Percentiles rank a stretch among this genome's conserved stretches.
Conservation (phyloP, 2,329 filamentous ascomycete species). For the Penicillium thymicola region DNA sequence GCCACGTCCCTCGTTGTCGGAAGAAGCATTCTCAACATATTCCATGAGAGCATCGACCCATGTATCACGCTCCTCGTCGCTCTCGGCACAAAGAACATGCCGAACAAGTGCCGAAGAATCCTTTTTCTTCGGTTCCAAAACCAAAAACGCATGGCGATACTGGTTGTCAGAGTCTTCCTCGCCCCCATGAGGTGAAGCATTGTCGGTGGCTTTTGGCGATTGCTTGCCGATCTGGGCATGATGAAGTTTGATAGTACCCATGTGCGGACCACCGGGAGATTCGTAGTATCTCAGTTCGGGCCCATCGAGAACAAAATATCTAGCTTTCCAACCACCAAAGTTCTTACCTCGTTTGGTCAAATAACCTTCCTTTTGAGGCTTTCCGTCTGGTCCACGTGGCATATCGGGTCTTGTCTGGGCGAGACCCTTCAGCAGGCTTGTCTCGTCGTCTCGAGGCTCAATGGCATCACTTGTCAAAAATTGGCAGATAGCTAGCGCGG, state of each 20-base stretch:
- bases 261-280: slow-evolving; percentile 79
- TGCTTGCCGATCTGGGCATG: slow-evolving; percentile 94
- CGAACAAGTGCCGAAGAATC: slow-evolving; percentile 84
- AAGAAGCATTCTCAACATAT: slow-evolving; percentile 65
- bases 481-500: slow-evolving; percentile 77
- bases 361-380: slow-evolving; percentile 79
- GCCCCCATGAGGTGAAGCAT: slow-evolving; percentile 58
- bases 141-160: slow-evolving; percentile 92
- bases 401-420: slow-evolving; percentile 32
- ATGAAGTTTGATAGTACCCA: slow-evolving; percentile 89
- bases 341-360: slow-evolving; percentile 97
- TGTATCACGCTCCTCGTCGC: slow-evolving; percentile 82
- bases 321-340: slow-evolving; percentile 96
- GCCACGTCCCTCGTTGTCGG: slow-evolving; percentile 31
- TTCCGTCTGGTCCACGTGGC: slow-evolving; percentile 57
- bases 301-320: slow-evolving; percentile 67
- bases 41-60: slow-evolving; percentile 90
- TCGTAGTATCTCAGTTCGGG: slow-evolving; percentile 85
- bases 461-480: slow-evolving; percentile 73
- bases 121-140: slow-evolving; percentile 94
- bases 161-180: slow-evolving; percentile 84
- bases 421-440: slow-evolving; percentile 45
- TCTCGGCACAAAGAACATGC: slow-evolving; percentile 94
- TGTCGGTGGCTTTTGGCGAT: slow-evolving; percentile 58
- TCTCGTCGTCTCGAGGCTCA: slow-evolving; percentile 52